Percentiles rank a stretch among this genome's conserved stretches.
These are phyloP conservation scores for Cymbidium sinense DNA, from an alignment of 106 monocot genomes.

Conservation along the genomic window DNA sequence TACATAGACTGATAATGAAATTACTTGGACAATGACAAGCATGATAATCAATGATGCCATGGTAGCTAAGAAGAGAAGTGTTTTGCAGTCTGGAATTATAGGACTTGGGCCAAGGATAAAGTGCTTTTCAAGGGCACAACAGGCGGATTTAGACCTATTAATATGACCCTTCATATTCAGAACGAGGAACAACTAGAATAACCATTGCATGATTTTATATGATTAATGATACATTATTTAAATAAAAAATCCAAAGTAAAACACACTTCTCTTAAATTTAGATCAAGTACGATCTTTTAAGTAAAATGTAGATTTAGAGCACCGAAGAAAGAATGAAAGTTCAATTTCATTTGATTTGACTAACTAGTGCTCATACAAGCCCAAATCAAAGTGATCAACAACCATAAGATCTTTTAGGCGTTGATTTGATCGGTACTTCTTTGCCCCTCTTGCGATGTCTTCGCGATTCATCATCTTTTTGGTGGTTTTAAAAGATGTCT, in stretches of 20 bases:
- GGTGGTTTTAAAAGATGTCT: no score
- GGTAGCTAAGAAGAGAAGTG: not conserved
- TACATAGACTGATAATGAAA: no score
- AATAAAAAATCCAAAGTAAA: no score
- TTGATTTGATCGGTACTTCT: not conserved
- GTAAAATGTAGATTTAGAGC: not conserved
- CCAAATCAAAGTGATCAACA: not conserved
- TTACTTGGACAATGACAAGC: not conserved
- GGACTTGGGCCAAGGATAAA: no score
- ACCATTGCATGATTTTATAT: not conserved
- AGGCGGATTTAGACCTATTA: no score
- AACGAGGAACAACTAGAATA: not conserved
- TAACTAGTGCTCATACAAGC: not conserved
- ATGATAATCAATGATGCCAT: not conserved
- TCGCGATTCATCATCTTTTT: no score
- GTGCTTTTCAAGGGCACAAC: no score
- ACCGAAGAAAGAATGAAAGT: not conserved
- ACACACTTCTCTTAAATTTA: not conserved
- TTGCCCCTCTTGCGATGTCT: no score
- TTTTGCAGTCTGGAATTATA: no score
- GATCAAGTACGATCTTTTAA: not conserved
- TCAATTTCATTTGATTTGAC: no score
- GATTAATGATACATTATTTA: not conserved
- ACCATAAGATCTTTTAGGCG: not conserved
- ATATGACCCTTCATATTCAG: no score